A percentile compares a stretch with the other conserved stretches of the same genome.
These are phyloP conservation scores for Athelia psychrophila DNA, from an alignment of 1,284 basidiomycete species.

Conservation along the genomic window DNA sequence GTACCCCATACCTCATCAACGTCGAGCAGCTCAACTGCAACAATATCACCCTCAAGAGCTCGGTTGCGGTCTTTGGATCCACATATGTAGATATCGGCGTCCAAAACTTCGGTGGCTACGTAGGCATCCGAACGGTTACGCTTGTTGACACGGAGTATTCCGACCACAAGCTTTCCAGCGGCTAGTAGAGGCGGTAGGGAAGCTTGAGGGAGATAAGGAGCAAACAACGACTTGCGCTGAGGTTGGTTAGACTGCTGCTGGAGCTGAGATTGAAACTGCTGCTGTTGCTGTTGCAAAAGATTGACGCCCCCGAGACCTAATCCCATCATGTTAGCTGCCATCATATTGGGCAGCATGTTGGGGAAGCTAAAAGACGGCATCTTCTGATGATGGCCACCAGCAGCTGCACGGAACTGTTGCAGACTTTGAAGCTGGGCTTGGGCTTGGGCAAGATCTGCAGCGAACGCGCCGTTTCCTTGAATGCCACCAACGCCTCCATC, in stretches of 20 bases:
- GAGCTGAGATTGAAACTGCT: constrained; percentile 86
- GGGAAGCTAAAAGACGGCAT: constrained; percentile 98
- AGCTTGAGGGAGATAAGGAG: constrained; percentile 97
- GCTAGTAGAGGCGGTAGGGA: constrained; percentile 95
- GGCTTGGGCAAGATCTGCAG: constrained; percentile 88
- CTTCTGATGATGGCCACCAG: constrained; percentile 93
- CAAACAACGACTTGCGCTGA: constrained; percentile 97
- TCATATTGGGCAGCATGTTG: constrained; percentile 94
- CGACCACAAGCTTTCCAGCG: constrained; percentile 98
- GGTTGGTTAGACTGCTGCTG: constrained; percentile 88
- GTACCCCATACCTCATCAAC: constrained; percentile 99
- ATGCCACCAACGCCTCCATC: constrained; percentile 74
- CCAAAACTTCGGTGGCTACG: constrained; percentile 97
- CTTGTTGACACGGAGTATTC: constrained; percentile 97
- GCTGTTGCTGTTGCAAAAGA: constrained; percentile 83
- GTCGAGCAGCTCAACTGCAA: constrained; percentile 96
- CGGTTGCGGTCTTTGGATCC: constrained; percentile 99
- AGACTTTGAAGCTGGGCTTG: constrained; percentile 95
- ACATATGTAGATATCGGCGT: constrained; percentile 98
- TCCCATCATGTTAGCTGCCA: constrained; percentile 94
- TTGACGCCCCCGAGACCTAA: constrained; percentile 79
- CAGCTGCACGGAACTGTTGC: constrained; percentile 95
- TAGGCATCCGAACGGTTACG: constrained; percentile 99
- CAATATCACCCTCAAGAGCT: constrained; percentile 97
- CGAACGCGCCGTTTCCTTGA: constrained; percentile 60